Percentiles rank a stretch among this genome's conserved stretches.
Conservation (phyloP, 192 early-diverging fungal genomes). For the Radiomyces spectabilis region DNA sequence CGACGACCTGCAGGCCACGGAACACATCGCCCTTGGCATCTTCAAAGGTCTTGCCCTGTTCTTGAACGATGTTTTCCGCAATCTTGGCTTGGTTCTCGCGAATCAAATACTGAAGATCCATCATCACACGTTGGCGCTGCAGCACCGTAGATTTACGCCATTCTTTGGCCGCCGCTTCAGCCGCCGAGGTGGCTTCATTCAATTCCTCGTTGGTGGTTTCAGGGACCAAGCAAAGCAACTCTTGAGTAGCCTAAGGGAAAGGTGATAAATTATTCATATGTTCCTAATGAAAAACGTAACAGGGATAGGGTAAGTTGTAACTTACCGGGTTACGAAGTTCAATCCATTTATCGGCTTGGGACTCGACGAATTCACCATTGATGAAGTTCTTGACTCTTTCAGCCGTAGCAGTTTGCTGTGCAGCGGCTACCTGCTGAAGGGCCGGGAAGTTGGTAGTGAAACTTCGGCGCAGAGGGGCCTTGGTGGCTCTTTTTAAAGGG, state of each 20-base stretch:
- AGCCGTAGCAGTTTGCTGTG: neutral
- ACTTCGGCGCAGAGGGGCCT: slow-evolving; percentile 2
- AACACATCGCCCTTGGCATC: slow-evolving; percentile 91
- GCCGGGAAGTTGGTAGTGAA: slow-evolving; percentile 23
- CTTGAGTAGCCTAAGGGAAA: slow-evolving; percentile 71
- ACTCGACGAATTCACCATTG: slow-evolving; percentile 89
- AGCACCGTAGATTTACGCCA: slow-evolving; percentile 83
- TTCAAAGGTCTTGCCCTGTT: slow-evolving; percentile 90
- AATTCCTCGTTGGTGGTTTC: slow-evolving; percentile 83
- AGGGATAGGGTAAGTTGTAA: too few relatives aligned
- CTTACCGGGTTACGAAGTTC: slow-evolving; percentile 84
- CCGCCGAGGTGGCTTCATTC: slow-evolving; percentile 60
- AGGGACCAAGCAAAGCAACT: slow-evolving; percentile 80
- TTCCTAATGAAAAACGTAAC: too few relatives aligned
- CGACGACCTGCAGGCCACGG: slow-evolving; percentile 88
- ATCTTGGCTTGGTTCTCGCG: slow-evolving; percentile 72
- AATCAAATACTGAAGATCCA: slow-evolving; percentile 83
- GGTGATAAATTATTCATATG: neutral
- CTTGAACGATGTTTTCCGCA: slow-evolving; percentile 72
- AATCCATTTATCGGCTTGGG: slow-evolving; percentile 79
- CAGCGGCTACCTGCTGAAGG: slow-evolving; percentile 14
- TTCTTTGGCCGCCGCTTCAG: slow-evolving; percentile 72
- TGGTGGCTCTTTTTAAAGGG: too few relatives aligned
- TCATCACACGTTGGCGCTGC: slow-evolving; percentile 83
- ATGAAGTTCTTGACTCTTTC: slow-evolving; percentile 65